Base-by-base conservation (phyloP, 306 rosid genomes). In the Lotus japonicus region DNA sequence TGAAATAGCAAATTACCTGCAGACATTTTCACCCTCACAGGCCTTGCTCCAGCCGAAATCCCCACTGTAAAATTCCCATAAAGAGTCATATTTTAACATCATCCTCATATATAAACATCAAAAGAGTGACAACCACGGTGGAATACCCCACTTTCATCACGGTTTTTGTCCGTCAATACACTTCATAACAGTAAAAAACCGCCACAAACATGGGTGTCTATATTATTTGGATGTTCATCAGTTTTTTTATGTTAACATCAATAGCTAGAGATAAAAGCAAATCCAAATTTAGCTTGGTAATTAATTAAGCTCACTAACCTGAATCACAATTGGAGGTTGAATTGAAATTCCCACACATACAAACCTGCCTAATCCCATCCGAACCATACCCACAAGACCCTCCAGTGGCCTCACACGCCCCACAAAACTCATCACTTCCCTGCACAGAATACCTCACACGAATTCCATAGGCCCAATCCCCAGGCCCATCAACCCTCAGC, bases 241-340 rank as follows among this genome's bases (percentile, higher is more conserved):
- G n/a, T n/a, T n/a, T n/a, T n/a, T n/a, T n/a, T n/a, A n/a, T n/a
- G n/a, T 9, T 6, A 66, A 35, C 60, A 11, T 38, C 17, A 11
- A 26, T 8, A 58, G 4, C 7, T 31, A 42, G n/a, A n/a, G n/a
- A n/a, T n/a, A n/a, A n/a, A n/a, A n/a, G n/a, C n/a, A n/a, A n/a
- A n/a, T 26, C 12, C 39, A 67, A 58, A 33, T 26, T 4, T 2
- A 26, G 7, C 14, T 9, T 3, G 50, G n/a, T 26, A 2, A 26
- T 2, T 26, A 26, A 26, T 1, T 16, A 12, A 38, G 14, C 2
- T 41, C 6, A 3, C 54, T 61, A 61, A 89, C 95, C 89, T 64
- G 94, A 85, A 42, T 95, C 99, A 68, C 99, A 95, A 44, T 87
- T 90, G 4, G 99, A 84, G 0, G 99, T 82, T 1, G 99, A 88